phyloP scores from a whole-genome alignment of 495 filamentous ascomycete genomes.

The Penicillium arizonense region DNA sequence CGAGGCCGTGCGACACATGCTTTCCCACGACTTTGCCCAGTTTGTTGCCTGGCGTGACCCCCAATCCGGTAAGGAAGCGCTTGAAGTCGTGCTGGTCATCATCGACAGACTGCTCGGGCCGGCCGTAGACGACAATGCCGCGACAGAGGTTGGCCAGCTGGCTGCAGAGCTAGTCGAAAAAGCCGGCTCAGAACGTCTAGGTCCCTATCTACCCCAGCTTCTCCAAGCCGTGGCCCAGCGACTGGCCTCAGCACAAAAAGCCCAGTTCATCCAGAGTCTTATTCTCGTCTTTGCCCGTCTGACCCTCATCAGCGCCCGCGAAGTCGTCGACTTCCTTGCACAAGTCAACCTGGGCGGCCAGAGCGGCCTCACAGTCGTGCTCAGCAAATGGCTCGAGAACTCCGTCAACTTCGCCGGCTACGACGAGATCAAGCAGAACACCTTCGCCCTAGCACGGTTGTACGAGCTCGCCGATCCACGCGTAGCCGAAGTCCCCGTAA shows the following conservation, averaged over 20 bases:
- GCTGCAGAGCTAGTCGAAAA: conserved; percentile 94
- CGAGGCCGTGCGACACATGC: conserved; percentile 79
- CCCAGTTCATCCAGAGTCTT: conserved; percentile 85
- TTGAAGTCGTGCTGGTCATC: conserved; percentile 85
- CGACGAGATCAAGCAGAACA: conserved; percentile 93
- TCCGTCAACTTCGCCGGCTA: conserved; percentile 95
- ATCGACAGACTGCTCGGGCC: conserved; percentile 90
- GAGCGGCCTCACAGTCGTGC: conserved; percentile 81
- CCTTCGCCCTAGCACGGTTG: conserved; percentile 86
- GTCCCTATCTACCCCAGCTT: conserved; percentile 86
- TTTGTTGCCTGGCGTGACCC: conserved; percentile 75
- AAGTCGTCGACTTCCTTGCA: conserved; percentile 88
- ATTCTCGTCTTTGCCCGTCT: conserved; percentile 94
- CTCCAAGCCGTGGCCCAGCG: conserved; percentile 87
- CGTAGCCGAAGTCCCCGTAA: conserved; percentile 73
- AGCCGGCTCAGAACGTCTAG: conserved; percentile 83
- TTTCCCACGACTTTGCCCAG: conserved; percentile 83
- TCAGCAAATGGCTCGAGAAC: conserved; percentile 95
- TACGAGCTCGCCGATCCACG: conserved; percentile 85
- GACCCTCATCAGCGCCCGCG: conserved; percentile 76
- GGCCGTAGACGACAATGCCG: conserved; percentile 79
- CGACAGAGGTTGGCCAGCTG: conserved; percentile 92
- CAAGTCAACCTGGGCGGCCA: conserved; percentile 69
- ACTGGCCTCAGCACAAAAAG: conserved; percentile 73
- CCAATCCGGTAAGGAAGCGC: conserved; percentile 72